Evolutionary conservation across 116 monocot species (phyloP).

Genomic region (Dioscorea cayenensis): DNA sequence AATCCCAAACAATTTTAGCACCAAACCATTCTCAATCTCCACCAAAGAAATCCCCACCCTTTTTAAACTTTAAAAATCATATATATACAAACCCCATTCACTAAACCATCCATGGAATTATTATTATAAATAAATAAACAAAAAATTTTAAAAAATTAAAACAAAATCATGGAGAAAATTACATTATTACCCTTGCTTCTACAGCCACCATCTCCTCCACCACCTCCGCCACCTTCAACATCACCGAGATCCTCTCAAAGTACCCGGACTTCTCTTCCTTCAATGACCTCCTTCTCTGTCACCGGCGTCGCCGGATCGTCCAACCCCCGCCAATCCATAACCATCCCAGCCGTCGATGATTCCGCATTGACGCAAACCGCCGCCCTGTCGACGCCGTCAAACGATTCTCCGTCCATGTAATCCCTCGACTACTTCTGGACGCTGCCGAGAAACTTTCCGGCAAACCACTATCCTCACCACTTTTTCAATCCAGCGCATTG

Average conservation of each 20-base stretch:
- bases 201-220: not conserved
- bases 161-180: too few relatives aligned
- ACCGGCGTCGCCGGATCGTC: slow-evolving; percentile 18
- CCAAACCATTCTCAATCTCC: too few relatives aligned
- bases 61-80: too few relatives aligned
- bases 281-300: slow-evolving; percentile 24
- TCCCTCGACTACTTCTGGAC: slow-evolving; percentile 58
- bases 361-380: slow-evolving; percentile 7
- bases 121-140: too few relatives aligned
- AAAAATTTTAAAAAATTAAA: too few relatives aligned
- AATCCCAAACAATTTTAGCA: too few relatives aligned
- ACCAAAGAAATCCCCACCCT: too few relatives aligned
- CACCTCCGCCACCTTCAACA: slow-evolving; percentile 19
- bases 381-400: slow-evolving; percentile 15
- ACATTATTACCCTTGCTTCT: not conserved
- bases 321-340: slow-evolving; percentile 35
- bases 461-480: slow-evolving; percentile 28
- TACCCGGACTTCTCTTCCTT: slow-evolving; percentile 23
- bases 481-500: slow-evolving; percentile 38
- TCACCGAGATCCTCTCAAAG: slow-evolving; percentile 24
- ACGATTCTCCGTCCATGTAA: slow-evolving; percentile 37
- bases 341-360: slow-evolving; percentile 35
- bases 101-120: too few relatives aligned
- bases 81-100: too few relatives aligned
- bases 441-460: slow-evolving; percentile 12